Evolutionary conservation across 2,329 filamentous ascomycete genomes (phyloP), one percentile per base, ranked within the genome.

Genomic region (Colletotrichum sp.): DNA sequence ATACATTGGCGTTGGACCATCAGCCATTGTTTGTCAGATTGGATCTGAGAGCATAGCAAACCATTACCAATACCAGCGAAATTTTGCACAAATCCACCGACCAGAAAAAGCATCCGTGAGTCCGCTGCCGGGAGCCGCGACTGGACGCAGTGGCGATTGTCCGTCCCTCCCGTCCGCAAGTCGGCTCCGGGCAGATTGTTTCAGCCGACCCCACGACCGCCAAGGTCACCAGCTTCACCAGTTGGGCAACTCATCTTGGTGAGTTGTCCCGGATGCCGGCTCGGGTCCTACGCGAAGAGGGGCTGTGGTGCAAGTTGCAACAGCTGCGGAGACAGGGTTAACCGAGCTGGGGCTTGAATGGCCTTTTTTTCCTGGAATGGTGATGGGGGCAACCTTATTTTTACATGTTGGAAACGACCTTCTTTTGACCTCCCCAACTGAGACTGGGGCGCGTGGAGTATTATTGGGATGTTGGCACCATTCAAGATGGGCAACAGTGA

Each of bases 211-310:
- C 24, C 38, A n/a, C 38, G 38, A n/a, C 38, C 18, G 9, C 38
- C 38, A 48, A 30, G 26, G 30, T 14, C 18, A 6, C 32, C 28
- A 24, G n/a, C n/a, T 12, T 55, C 9, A 55, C 52, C 9, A 28
- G 7, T 13, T 30, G 13, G 43, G 18, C 34, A 18, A 9, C 1
- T 38, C 14, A 55, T n/a, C 36, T 16, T 12, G 9, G 1, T 26
- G n/a, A 74, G 12, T 67, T 72, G 69, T 56, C 62, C 73, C 73
- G 69, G 69, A 36, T 28, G 38, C 73, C 69, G 69, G 62, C 43
- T 75, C 69, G 26, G 32, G 62, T 72, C 48, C 69, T 52, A 72
- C 52, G 69, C 73, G 62, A 72, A 43, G 43, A 52, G 62, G 55
- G 38, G 61, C 52, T 65, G 67, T 66, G 61, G 36, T 58, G 24